These are phyloP conservation scores for Gentiana macrophylla DNA, from an alignment of 257 asterid genomes.

Conservation along the genomic window DNA sequence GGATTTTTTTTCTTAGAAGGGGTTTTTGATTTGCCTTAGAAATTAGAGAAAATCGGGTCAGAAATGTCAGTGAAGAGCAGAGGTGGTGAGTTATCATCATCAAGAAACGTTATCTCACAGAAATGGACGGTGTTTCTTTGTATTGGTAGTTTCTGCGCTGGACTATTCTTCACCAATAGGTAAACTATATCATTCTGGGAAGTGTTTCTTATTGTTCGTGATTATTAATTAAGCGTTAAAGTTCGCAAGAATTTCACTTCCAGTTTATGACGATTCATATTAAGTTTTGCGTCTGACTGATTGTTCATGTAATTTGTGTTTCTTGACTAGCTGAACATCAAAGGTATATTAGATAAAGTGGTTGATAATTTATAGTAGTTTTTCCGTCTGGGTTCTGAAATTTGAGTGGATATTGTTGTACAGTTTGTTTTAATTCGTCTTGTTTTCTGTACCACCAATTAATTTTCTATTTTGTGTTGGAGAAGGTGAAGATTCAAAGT, in stretches of 20 bases:
- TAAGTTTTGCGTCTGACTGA: not conserved
- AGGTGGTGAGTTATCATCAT: conserved; percentile 38
- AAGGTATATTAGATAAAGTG: no score
- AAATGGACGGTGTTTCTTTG: conserved; percentile 80
- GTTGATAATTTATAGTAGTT: no score
- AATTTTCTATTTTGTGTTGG: no score
- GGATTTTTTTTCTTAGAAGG: conserved; percentile 19
- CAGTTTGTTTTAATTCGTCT: no score
- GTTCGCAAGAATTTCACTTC: no score
- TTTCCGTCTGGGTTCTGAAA: no score
- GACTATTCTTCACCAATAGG: conserved; percentile 82
- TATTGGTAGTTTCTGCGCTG: conserved; percentile 59
- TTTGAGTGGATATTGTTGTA: no score
- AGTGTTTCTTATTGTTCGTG: not conserved
- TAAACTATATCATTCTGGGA: conserved; percentile 6
- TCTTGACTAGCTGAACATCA: no score
- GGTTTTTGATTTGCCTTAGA: conserved; percentile 2
- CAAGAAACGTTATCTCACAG: conserved; percentile 43
- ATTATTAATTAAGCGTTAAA: not conserved
- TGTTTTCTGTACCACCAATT: no score
- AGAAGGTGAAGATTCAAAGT: no score
- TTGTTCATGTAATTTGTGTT: not conserved
- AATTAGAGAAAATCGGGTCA: conserved; percentile 2
- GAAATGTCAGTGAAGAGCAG: conserved; percentile 52
- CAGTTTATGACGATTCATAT: not conserved